These are phyloP conservation scores for Chrysanthemum seticuspe DNA, from an alignment of 129 eudicot species.

Conservation along the genomic window DNA sequence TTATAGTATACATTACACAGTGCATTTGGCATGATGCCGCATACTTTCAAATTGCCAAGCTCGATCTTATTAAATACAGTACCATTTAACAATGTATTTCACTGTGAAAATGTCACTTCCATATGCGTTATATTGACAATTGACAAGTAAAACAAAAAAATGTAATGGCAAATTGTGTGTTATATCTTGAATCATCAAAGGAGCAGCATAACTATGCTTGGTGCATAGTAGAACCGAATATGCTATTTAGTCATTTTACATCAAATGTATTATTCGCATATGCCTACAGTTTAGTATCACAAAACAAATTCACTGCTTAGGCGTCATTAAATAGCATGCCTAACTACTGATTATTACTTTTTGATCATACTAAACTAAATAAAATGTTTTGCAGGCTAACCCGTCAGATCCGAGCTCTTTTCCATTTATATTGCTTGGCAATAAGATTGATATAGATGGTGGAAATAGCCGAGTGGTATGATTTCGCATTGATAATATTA, in stretches of 20 bases:
- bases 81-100: neutral
- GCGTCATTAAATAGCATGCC: neutral
- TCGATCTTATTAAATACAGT: neutral
- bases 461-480: constrained; percentile 92
- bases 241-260: constrained; percentile 4
- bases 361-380: constrained; percentile 7
- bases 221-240: constrained; percentile 5
- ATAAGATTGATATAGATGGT: constrained; percentile 92
- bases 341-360: neutral
- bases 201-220: neutral
- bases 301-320: neutral
- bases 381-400: constrained; percentile 58
- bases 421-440: constrained; percentile 80
- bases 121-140: neutral
- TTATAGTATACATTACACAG: neutral
- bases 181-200: neutral
- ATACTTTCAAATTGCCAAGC: neutral
- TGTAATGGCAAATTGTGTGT: neutral
- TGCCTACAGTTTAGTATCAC: neutral
- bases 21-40: neutral
- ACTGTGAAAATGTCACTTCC: neutral
- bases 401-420: constrained; percentile 77
- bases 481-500: neutral
- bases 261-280: neutral
- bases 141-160: neutral